Evolutionary conservation across 805 yeast species (phyloP), one percentile per base, ranked within the genome.

Genomic region (Dipodascus geniculatus): DNA sequence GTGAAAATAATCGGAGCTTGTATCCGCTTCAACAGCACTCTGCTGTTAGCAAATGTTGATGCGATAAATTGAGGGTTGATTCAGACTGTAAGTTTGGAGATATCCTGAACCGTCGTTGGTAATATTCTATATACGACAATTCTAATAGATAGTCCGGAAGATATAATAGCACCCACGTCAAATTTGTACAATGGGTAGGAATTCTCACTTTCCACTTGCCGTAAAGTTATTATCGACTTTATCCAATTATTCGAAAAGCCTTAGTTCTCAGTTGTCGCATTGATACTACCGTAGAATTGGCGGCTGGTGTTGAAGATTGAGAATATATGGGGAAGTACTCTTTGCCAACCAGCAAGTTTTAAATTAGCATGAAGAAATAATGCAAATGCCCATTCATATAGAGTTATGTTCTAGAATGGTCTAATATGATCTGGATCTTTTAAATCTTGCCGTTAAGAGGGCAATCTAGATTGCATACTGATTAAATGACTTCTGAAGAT

Each of bases 311-410:
- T n/a, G 19, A 4, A n/a, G 11, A 11, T 14, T 38, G 6, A n/a
- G 19, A 4, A 6, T 4, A n/a, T 11, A 38, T 38, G 20, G 44
- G 44, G 14, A 6, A 38, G 14, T 38, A 38, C 4, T 38, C 44
- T 38, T 38, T 38, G 14, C 44, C 19, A n/a, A 11, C 44, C 44
- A n/a, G 44, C 44, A 4, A 38, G 14, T n/a, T 38, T 38, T 16
- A 38, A 38, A 17, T 38, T 38, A n/a, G 44, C 44, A 38, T 38
- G 44, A 38, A 38, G 44, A 38, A 38, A 38, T n/a, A 38, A 38
- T 38, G 44, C 20, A 14, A 16, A 38, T n/a, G 20, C 44, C 44
- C 44, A 38, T 38, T 38, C 8, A 38, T 38, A 38, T n/a, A 38
- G 6, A 38, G 4, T 17, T 6, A n/a, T 38, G 44, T 14, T n/a